Evolutionary conservation across 129 eudicot species (phyloP), one percentile per base, ranked within the genome.

Genomic region (Tagetes erecta): DNA sequence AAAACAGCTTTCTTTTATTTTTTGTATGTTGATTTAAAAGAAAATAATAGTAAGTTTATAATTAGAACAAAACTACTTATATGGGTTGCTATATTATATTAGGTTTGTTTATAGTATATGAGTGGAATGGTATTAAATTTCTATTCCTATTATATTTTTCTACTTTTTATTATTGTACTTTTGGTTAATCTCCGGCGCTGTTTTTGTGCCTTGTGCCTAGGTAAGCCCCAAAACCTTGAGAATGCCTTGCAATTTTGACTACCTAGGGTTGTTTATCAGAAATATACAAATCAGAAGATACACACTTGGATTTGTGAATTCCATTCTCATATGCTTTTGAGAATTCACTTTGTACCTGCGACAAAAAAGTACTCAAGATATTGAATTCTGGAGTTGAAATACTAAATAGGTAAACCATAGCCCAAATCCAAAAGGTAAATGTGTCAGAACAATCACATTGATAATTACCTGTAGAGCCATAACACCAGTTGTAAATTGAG

Each of bases 281-380:
- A 3, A 35, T 37, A 41, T 31, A 72, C 27, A 49, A 31, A 63
- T 8, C 27, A 39, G 44, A 36, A 44, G n/a, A 5, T 62, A 80
- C 91, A 82, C 70, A 88, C 97, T 88, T 95, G 58, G 99, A 85
- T 81, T 91, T 95, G 70, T 88, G 96, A 77, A 95, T 91, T 55
- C 99, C 99, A 72, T 85, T 95, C 84, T 95, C 99, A 72, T 95
- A 95, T 63, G 99, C 99, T 90, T 95, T 91, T 80, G 86, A 95
- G 72, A 95, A 95, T 86, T 95, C 99, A 85, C 99, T 95, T 86
- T 91, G 85, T 66, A 85, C 92, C 99, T 91, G 72, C 41, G 64
- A 73, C 71, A 70, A 38, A 68, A 60, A 62, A n/a, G 6, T 20
- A 73, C 66, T 59, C 67, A 36, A 34, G 27, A 14, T 60, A 60